Evolutionary conservation across 2,329 filamentous ascomycete species (phyloP).

Genomic region (Phaeosphaeria sp.): DNA sequence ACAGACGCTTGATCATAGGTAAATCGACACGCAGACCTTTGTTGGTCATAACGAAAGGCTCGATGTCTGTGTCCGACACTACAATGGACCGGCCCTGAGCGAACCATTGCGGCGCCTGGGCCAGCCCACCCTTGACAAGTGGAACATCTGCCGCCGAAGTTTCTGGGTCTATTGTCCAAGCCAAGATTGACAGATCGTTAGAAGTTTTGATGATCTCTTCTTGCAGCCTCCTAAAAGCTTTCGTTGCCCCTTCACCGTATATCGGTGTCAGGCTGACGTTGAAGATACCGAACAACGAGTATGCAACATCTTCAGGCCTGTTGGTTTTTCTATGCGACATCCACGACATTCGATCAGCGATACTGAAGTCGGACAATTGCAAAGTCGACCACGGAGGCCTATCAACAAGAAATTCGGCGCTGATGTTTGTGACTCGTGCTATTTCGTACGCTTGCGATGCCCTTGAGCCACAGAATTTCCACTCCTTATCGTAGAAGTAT

Average conservation of each 20-base stretch:
- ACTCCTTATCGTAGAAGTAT: neutral
- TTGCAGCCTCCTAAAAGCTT: constrained; percentile 22
- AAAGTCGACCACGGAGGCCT: neutral
- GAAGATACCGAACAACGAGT: constrained; percentile 35
- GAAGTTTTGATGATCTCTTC: constrained; percentile 15
- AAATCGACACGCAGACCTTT: constrained; percentile 4
- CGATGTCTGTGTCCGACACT: neutral
- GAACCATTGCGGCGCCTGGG: neutral
- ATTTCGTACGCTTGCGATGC: neutral
- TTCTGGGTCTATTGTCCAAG: constrained; percentile 8
- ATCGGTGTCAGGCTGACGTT: constrained; percentile 25
- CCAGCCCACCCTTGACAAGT: neutral
- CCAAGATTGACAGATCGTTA: constrained; percentile 9
- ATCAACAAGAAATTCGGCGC: neutral
- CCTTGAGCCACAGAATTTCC: neutral
- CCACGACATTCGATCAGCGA: constrained; percentile 13
- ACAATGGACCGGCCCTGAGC: too few relatives aligned
- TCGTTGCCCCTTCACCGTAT: constrained; percentile 3
- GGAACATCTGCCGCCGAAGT: constrained; percentile 14
- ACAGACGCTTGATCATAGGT: neutral
- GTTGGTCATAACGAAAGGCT: constrained; percentile 7
- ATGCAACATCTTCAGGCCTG: constrained; percentile 31
- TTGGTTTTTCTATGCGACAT: constrained; percentile 5
- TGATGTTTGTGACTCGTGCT: neutral
- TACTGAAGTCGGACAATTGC: neutral